Evolutionary conservation across 163 green algal genomes (phyloP), one percentile per base, ranked within the genome.

Genomic region (Trebouxia gelatinosa): DNA sequence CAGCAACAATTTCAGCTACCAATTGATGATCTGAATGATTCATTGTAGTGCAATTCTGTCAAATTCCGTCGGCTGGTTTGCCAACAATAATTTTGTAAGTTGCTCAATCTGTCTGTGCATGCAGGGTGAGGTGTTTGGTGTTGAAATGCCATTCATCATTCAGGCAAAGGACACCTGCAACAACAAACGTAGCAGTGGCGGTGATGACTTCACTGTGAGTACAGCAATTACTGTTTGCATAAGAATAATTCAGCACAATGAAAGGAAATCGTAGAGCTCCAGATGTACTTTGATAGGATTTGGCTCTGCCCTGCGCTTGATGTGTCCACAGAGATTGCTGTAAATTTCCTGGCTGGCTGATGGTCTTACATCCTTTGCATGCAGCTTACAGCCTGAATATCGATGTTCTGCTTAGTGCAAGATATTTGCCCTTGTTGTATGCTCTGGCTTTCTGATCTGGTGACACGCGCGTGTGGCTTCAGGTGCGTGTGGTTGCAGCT

Each of bases 121-220:
- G 31, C 70, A 67, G 70, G 80, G 81, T 38, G 79, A 82, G 16
- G 35, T 92, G 17, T 91, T 81, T 70, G 88, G 89, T 54, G 74
- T 96, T 2, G 91, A 93, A 64, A 90, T 95, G 87, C 88, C 88
- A 2, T 94, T 97, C 85, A 68, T 93, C 61, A 91, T 97, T 78
- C 84, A 92, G 77, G 85, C 91, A 16, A 90, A 90, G 70, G 92
- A 95, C 84, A 95, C 91, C 37, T 85, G 84, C 66, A 90, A 92
- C 75, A 85, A 90, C 66, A 94, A 93, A 79, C 88, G 92, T 54
- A 88, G 74, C 64, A 90, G 77, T 48, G 92, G 92, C 37, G 90
- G 88, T n/a, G 92, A 97, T 80, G 59, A 80, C 11, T 97, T 97
- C 70, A 70, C 86, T 32, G 83, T 94, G 17, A 72, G 74, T 35